Evolutionary conservation across 2,329 filamentous ascomycete genomes (phyloP).

Genomic region (Apiospora phragmitis): DNA sequence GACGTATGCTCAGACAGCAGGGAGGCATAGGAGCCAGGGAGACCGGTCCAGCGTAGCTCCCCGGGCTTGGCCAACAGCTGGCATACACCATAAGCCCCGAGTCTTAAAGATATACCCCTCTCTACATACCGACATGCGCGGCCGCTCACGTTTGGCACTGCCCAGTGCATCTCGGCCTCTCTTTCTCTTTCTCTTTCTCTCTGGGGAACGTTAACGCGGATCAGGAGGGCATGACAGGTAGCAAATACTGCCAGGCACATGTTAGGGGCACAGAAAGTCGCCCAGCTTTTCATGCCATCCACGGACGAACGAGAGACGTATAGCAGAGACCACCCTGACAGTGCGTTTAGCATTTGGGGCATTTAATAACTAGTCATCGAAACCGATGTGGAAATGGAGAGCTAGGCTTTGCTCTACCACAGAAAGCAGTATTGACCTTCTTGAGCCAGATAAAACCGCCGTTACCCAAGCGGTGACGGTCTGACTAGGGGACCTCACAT

Average conservation of each 20-base stretch:
- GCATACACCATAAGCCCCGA: background rate
- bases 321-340: background rate
- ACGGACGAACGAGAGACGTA: background rate
- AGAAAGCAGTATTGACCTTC: background rate
- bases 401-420: background rate
- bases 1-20: no score
- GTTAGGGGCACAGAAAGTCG: background rate
- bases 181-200: no score
- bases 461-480: background rate
- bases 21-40: background rate
- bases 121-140: background rate
- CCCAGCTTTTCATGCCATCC: background rate
- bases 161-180: background rate
- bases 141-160: background rate
- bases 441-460: no score
- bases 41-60: background rate
- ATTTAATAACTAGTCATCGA: background rate
- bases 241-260: background rate
- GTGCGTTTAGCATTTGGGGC: background rate
- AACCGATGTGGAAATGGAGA: background rate
- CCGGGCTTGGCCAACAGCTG: background rate
- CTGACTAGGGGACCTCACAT: background rate
- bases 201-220: background rate
- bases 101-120: background rate
- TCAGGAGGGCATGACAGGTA: background rate